A percentile compares a stretch with the other conserved stretches of the same genome.
Evolutionary conservation across 495 filamentous ascomycete species (phyloP).

Genomic region (Penicillium chermesinum): DNA sequence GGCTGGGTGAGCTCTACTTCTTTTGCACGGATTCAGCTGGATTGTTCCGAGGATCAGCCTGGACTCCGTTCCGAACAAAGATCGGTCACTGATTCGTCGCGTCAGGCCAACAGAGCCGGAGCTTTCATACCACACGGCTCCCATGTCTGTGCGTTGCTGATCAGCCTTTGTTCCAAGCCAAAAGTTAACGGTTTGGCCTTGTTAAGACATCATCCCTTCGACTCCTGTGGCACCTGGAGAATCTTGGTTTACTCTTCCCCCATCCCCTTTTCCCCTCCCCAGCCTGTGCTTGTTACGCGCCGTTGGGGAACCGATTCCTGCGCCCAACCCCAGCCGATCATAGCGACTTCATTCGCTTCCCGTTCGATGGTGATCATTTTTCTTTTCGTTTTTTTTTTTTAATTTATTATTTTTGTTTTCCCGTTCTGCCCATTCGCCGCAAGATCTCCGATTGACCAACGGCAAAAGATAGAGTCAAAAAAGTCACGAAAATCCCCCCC

Average conservation of each 20-base stretch:
- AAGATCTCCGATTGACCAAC: no score
- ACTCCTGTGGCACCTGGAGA: conserved; percentile 6
- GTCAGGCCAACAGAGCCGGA: conserved; percentile 13
- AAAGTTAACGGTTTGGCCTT: conserved; percentile 19
- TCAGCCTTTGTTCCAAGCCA: conserved; percentile 13
- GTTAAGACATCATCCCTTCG: conserved; percentile 22
- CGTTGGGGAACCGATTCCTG: conserved; percentile 12
- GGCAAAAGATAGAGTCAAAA: no score
- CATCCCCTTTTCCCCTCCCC: neutral
- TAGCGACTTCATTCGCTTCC: neutral
- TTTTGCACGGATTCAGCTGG: no score
- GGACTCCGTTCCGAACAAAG: no score
- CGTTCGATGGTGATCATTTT: neutral
- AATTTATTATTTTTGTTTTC: neutral
- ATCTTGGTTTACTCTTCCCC: neutral
- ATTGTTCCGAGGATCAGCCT: no score
- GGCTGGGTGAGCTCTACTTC: no score
- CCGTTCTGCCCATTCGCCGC: neutral
- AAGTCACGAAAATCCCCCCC: no score
- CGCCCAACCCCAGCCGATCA: neutral
- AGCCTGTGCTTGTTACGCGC: conserved; percentile 14
- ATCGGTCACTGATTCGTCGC: neutral
- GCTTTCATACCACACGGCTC: conserved; percentile 15
- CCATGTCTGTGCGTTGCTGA: conserved; percentile 25
- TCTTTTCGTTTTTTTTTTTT: conserved; percentile 6